Evolutionary conservation across 768 basidiomycete species (phyloP).

Genomic region (Infundibulicybe gibba): DNA sequence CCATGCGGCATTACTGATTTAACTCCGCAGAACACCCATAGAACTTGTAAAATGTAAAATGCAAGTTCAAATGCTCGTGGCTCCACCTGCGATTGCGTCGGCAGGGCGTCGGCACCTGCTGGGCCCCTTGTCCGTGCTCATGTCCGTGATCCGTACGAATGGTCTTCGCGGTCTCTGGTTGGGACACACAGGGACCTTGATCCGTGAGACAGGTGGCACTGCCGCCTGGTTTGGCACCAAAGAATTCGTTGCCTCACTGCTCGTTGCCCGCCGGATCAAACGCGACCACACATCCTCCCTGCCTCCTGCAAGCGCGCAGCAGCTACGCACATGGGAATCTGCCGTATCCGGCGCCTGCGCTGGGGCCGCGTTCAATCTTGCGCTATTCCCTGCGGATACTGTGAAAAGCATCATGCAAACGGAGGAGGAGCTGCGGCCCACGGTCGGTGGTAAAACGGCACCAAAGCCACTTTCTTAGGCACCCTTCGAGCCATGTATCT

Average conservation of each 20-base stretch:
- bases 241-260: conserved; percentile 64
- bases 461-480: conserved; percentile 44
- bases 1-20: conserved; percentile 1
- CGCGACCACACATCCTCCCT: conserved; percentile 8
- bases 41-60: conserved; percentile 97
- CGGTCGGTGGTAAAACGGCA: conserved; percentile 10
- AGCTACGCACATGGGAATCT: conserved; percentile 74
- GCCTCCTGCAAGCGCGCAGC: conserved; percentile 32
- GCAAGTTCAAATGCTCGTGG: conserved; percentile 86
- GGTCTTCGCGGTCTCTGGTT: conserved; percentile 93
- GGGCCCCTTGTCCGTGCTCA: conserved; percentile 71
- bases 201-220: conserved; percentile 90
- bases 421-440: conserved; percentile 76
- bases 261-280: conserved; percentile 48
- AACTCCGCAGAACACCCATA: conserved; percentile 70
- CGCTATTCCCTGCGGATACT: conserved; percentile 94
- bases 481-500: conserved; percentile 69
- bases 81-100: conserved; percentile 12
- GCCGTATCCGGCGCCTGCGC: conserved; percentile 86
- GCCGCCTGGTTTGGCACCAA: conserved; percentile 92
- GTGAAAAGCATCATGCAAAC: conserved; percentile 96
- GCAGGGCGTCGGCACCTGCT: conserved; percentile 35
- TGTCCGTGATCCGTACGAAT: conserved; percentile 54
- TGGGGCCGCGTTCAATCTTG: conserved; percentile 79
- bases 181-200: conserved; percentile 89